Base-by-base conservation (phyloP, 208 protist genomes). In the Crithidia expoeki region DNA sequence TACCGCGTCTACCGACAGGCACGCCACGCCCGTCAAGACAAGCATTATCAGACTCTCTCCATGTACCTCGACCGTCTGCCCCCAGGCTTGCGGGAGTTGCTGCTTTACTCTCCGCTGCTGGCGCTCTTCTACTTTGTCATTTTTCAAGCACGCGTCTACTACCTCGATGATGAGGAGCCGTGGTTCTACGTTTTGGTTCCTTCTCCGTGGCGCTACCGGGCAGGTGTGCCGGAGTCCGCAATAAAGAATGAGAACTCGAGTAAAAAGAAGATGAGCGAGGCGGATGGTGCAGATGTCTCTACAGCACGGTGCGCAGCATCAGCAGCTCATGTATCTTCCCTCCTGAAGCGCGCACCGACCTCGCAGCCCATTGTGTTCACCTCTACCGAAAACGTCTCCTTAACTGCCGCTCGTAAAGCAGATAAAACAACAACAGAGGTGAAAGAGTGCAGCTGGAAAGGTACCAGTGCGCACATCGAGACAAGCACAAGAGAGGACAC, bases 31-130 rank as follows among this genome's bases (percentile, higher is more conserved):
- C n/a, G 46, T 6, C 38, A 47, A 1, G 32, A 52, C 10, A 16
- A 32, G 32, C 60, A 58, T 66, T 79, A 72, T 42, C 67, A 74
- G 9, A 81, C 79, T 19, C 67, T 88, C 21, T 79, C 72, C 17
- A 76, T 83, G 34, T 86, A 88, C 57, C 65, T 93, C 9, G 74
- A 79, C 28, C 76, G 74, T 6, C 50, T 93, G 32, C 84, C 87
- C 0, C 78, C 63, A 1, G 80, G 75, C 11, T 32, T 90, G 17
- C 79, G 80, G 7, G 76, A 84, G 47, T 23, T 88, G 32, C 75
- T 93, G 17, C 58, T 90, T 30, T 88, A 72, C 71, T 87, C 84
- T 0, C 87, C 87, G 14, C 66, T 80, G 10, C 40, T 90, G n/a
- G 79, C 77, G 10, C 38, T 78, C 1, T 32, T 72, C 10, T 83